A percentile compares a stretch with the other conserved stretches of the same genome.
phyloP scores from a whole-genome alignment of 345 rosid species.

The Brassica nigra region DNA sequence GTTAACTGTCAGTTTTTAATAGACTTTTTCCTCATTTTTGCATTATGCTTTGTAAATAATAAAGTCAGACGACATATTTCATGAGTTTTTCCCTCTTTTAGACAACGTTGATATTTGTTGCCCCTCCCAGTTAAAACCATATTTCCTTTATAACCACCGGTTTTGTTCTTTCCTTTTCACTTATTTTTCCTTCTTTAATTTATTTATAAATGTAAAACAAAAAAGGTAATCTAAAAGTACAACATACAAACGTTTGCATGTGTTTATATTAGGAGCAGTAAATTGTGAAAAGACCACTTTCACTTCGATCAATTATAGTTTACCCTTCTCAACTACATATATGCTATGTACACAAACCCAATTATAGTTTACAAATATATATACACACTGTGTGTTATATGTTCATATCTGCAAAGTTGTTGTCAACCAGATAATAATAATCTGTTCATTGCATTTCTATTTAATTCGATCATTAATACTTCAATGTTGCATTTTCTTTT shows the following conservation, averaged over 20 bases:
- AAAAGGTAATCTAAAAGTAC: constrained; percentile 8
- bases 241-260: constrained; percentile 38
- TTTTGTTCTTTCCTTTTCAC: constrained; percentile 34
- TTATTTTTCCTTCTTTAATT: background rate
- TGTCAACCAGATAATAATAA: constrained; percentile 15
- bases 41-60: constrained; percentile 11
- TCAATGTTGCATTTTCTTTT: constrained; percentile 27
- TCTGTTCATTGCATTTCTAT: constrained; percentile 23
- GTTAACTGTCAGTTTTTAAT: background rate
- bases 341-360: background rate
- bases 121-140: constrained; percentile 39
- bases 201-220: background rate
- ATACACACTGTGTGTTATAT: background rate
- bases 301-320: constrained; percentile 43
- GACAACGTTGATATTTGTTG: constrained; percentile 48
- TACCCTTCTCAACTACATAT: constrained; percentile 22
- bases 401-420: constrained; percentile 1
- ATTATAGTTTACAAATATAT: background rate
- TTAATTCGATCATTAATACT: constrained; percentile 20
- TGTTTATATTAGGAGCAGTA: constrained; percentile 21
- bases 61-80: constrained; percentile 48
- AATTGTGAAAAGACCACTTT: constrained; percentile 57
- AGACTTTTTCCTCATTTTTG: background rate
- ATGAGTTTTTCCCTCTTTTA: constrained; percentile 48
- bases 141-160: constrained; percentile 49